Base-by-base conservation (phyloP, 768 basidiomycete species). In the Dioszegia hungarica region DNA sequence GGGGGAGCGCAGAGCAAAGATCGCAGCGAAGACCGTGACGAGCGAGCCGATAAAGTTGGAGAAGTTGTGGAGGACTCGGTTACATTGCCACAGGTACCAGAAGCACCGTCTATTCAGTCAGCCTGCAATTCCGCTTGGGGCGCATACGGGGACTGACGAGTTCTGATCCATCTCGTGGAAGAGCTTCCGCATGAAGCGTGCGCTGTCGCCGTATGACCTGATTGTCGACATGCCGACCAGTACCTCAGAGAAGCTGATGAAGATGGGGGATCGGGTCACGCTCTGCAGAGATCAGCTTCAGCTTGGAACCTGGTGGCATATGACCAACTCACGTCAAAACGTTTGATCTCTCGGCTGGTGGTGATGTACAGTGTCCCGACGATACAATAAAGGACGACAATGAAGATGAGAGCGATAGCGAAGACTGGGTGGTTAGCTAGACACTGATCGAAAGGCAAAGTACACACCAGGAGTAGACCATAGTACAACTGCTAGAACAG, bases 331-430 rank as follows among this genome's bases (percentile, higher is more conserved):
- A 76, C 68, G 43, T 77, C 79, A 53, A 77, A 70, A 9, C 79
- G 68, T 63, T 79, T 80, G 47, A 80, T 75, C 51, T 79, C 78
- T 37, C 78, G 64, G 15, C 70, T 75, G 0, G 77, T 72, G 1
- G 73, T 63, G 17, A 79, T 66, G 65, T 80, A 80, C 14, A 78
- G 54, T 6, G 66, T 44, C 0, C 78, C 78, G 43, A 78, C 64
- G 27, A 63, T 25, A 44, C 63, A 68, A 57, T 79, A 79, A 10
- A 70, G 39, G 11, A 58, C 31, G n/a, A 62, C 60, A 44, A 79
- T 77, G 25, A 69, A 34, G 28, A 72, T 29, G 12, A 73, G 69
- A 5, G 73, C 71, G 14, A 75, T 38, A 2, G 77, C 49, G 67
- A 77, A 78, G 1, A 57, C 66, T 75, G 57, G n/a, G 19, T 29